Evolutionary conservation across 164 flowering plant species (phyloP).

Genomic region (Aristolochia contorta): DNA sequence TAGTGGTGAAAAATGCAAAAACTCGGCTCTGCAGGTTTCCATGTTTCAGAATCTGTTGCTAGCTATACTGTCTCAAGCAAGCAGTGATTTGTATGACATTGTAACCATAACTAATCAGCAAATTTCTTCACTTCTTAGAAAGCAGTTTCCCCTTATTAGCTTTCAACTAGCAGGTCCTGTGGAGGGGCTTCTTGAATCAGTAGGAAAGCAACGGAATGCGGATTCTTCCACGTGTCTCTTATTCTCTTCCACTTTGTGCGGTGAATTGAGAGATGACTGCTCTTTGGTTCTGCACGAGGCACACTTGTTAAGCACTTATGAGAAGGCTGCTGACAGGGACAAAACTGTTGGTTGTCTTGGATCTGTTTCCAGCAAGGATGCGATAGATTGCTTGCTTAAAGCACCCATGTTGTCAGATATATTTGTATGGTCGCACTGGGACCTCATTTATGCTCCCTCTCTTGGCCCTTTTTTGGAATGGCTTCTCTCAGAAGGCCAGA

Average conservation of each 20-base stretch:
- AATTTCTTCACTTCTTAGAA: conserved; percentile 38
- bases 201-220: conserved; percentile 21
- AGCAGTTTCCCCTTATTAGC: conserved; percentile 60
- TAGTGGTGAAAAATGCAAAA: conserved; percentile 15
- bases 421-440: conserved; percentile 86
- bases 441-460: conserved; percentile 65
- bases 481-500: conserved; percentile 52
- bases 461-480: conserved; percentile 79
- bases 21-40: conserved; percentile 39
- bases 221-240: conserved; percentile 38
- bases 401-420: conserved; percentile 83
- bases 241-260: conserved; percentile 45
- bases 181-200: conserved; percentile 23
- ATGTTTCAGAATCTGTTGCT: conserved; percentile 44
- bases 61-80: conserved; percentile 57
- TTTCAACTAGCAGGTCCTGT: conserved; percentile 31
- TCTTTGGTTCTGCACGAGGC: conserved; percentile 9
- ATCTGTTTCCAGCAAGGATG: conserved; percentile 47
- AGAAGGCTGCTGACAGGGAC: conserved; percentile 6
- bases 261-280: conserved; percentile 13
- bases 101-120: conserved; percentile 30
- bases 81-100: conserved; percentile 29
- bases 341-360: conserved; percentile 16
- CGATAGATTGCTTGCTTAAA: conserved; percentile 47
- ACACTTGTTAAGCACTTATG: conserved; percentile 11